Conservation (phyloP, 257 asterid genomes). For the Ocimum tenuiflorum region DNA sequence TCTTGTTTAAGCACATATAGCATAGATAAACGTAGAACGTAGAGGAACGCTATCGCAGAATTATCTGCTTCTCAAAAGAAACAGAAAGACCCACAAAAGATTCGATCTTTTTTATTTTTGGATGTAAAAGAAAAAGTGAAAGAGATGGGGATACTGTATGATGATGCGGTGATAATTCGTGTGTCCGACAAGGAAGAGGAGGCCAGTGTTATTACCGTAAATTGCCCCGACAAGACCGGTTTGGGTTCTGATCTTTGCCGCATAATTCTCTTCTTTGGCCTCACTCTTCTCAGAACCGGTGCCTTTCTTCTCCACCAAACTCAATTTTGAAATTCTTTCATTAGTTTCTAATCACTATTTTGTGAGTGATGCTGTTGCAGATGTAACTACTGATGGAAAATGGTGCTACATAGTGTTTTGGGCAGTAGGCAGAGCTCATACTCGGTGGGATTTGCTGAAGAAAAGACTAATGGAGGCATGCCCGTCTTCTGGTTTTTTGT, state of each 20-base stretch:
- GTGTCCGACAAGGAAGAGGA: slow-evolving; percentile 63
- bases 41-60: neutral
- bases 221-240: slow-evolving; percentile 89
- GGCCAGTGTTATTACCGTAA: slow-evolving; percentile 71
- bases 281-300: slow-evolving; percentile 69
- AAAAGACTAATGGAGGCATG: slow-evolving; percentile 76
- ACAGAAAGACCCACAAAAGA: too few relatives aligned
- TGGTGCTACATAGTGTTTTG: slow-evolving; percentile 92
- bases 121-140: neutral
- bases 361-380: slow-evolving; percentile 33
- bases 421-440: slow-evolving; percentile 53
- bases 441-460: slow-evolving; percentile 72
- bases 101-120: neutral
- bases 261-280: slow-evolving; percentile 76
- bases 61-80: too few relatives aligned
- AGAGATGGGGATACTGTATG: slow-evolving; percentile 56
- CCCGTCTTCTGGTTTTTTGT: slow-evolving; percentile 63
- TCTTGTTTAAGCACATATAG: too few relatives aligned
- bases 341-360: neutral
- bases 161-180: slow-evolving; percentile 62
- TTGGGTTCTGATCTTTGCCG: slow-evolving; percentile 88
- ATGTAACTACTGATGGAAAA: slow-evolving; percentile 84
- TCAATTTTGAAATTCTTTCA: neutral
- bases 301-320: slow-evolving; percentile 8
- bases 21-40: neutral